Conservation (phyloP, 1,284 basidiomycete genomes). For the Quambalaria eucalypti region DNA sequence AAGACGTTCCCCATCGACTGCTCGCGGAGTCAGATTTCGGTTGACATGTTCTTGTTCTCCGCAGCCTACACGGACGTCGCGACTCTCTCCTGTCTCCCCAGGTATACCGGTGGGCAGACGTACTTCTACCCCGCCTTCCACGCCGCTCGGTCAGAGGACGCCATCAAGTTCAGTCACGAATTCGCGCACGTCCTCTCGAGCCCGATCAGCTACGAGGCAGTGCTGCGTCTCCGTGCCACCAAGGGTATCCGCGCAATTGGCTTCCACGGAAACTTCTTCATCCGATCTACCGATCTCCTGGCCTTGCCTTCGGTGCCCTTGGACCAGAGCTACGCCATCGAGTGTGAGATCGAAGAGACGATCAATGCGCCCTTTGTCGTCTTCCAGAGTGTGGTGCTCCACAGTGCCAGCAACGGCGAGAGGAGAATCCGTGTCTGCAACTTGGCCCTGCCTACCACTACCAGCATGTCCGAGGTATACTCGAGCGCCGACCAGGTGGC, state of each 20-base stretch:
- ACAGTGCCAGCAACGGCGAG: slow-evolving; percentile 94
- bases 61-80: slow-evolving; percentile 91
- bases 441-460: slow-evolving; percentile 82
- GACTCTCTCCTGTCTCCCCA: slow-evolving; percentile 78
- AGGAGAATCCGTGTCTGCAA: slow-evolving; percentile 92
- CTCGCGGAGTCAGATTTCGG: slow-evolving; percentile 89
- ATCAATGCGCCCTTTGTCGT: slow-evolving; percentile 87
- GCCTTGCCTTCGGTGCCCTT: slow-evolving; percentile 93
- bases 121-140: slow-evolving; percentile 99
- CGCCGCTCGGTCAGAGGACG: slow-evolving; percentile 84
- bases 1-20: slow-evolving; percentile 99
- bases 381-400: slow-evolving; percentile 87
- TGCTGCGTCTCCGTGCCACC: slow-evolving; percentile 84
- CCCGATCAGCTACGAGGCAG: slow-evolving; percentile 92
- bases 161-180: slow-evolving; percentile 94
- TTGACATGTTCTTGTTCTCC: slow-evolving; percentile 98
- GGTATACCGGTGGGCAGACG: slow-evolving; percentile 95
- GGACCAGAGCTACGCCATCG: slow-evolving; percentile 94
- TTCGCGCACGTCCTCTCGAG: slow-evolving; percentile 85
- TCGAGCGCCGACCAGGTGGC: slow-evolving; percentile 91
- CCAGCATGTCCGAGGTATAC: slow-evolving; percentile 84
- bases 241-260: slow-evolving; percentile 85
- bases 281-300: slow-evolving; percentile 90
- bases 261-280: slow-evolving; percentile 99
- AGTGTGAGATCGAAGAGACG: slow-evolving; percentile 93